These are phyloP conservation scores for Tinospora cordifolia DNA, from an alignment of 164 flowering plant species.

Conservation along the genomic window DNA sequence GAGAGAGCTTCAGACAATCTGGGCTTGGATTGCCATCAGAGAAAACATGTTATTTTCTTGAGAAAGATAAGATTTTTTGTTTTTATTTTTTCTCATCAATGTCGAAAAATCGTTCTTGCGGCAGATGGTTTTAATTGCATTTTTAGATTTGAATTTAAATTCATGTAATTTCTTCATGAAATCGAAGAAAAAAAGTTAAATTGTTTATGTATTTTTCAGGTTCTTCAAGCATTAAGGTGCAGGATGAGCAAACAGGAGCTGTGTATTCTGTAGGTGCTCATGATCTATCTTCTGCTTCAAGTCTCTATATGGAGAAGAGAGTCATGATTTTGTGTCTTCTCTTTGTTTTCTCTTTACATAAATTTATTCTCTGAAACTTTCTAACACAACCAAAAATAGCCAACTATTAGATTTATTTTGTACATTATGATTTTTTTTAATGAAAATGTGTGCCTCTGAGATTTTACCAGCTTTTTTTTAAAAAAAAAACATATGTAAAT, in stretches of 20 bases:
- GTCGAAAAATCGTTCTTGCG: too few species aligned
- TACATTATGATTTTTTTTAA: constrained; percentile 8
- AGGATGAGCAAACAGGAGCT: constrained; percentile 62
- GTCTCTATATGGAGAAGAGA: constrained; percentile 6
- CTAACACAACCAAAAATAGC: constrained; percentile 10
- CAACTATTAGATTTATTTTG: constrained; percentile 9
- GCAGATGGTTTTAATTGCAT: too few species aligned
- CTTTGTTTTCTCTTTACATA: constrained; percentile 6
- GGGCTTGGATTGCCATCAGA: too few species aligned
- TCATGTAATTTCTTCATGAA: too few species aligned
- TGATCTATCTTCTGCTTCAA: constrained; percentile 21
- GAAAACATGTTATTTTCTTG: too few species aligned
- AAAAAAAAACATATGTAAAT: background rate
- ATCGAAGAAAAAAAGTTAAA: background rate
- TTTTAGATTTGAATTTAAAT: too few species aligned
- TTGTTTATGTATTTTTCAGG: constrained; percentile 27
- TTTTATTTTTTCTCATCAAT: too few species aligned
- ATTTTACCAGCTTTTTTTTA: background rate
- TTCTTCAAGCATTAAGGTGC: constrained; percentile 67
- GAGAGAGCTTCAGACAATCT: too few species aligned
- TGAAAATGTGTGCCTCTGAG: constrained; percentile 6
- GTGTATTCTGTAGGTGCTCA: constrained; percentile 51
- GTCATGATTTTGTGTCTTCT: constrained; percentile 15
- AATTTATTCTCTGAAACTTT: constrained; percentile 14
- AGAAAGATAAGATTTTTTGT: too few species aligned